A percentile compares a stretch with the other conserved stretches of the same genome.
These are phyloP conservation scores for Ascochyta koolunga DNA, from an alignment of 2,329 filamentous ascomycete species.

Conservation along the genomic window DNA sequence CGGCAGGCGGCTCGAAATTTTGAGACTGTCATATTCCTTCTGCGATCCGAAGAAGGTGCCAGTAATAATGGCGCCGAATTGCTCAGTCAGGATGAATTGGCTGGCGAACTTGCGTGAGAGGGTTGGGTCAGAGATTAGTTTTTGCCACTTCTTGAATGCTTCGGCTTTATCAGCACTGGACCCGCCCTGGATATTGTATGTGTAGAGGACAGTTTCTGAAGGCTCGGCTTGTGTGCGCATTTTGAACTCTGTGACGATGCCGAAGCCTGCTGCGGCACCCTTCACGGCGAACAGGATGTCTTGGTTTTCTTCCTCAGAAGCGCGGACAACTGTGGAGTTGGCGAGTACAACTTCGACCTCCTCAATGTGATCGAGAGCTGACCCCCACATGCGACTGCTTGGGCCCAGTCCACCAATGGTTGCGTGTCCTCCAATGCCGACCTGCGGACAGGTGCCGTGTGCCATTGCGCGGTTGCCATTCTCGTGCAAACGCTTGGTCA, in stretches of 20 bases:
- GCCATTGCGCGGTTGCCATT: conserved; percentile 52
- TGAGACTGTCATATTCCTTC: conserved; percentile 42
- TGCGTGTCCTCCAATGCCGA: conserved; percentile 47
- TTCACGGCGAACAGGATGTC: conserved; percentile 53
- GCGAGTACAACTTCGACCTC: conserved; percentile 49
- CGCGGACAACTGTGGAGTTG: conserved; percentile 48
- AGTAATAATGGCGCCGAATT: conserved; percentile 37
- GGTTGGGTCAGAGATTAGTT: conserved; percentile 38
- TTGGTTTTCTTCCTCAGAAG: conserved; percentile 42
- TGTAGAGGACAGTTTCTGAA: conserved; percentile 39
- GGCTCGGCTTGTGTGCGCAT: conserved; percentile 46
- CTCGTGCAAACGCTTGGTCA: conserved; percentile 43
- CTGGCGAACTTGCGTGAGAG: conserved; percentile 44
- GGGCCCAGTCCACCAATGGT: conserved; percentile 47
- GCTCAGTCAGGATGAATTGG: conserved; percentile 40
- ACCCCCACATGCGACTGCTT: conserved; percentile 42
- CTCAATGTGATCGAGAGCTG: conserved; percentile 42
- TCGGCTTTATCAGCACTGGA: conserved; percentile 29
- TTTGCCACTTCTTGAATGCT: conserved; percentile 46
- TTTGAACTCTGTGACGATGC: conserved; percentile 50
- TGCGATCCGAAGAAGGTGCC: conserved; percentile 45
- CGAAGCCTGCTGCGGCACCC: conserved; percentile 52
- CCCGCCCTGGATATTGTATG: conserved; percentile 40
- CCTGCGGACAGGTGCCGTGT: conserved; percentile 53
- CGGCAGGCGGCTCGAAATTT: conserved; percentile 38